phyloP scores from a whole-genome alignment of 2,329 filamentous ascomycete species.

The Monosporascus sp. region DNA sequence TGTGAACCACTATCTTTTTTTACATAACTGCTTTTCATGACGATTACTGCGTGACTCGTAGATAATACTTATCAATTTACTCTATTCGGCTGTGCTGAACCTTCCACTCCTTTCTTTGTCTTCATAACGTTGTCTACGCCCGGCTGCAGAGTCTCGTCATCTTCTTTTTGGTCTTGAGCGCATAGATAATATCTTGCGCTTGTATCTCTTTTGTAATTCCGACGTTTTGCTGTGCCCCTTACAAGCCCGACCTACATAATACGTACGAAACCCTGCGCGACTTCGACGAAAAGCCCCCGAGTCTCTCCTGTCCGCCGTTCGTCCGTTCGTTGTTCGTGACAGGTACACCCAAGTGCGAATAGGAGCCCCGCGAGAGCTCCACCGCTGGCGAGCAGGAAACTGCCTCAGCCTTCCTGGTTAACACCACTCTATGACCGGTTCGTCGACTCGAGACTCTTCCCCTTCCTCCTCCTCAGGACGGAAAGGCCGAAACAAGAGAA shows the following conservation, averaged over 20 bases:
- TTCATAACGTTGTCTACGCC: constrained; percentile 3
- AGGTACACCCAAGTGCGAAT: not conserved
- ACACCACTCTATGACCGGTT: constrained; percentile 31
- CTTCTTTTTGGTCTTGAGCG: not conserved
- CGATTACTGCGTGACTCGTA: too few relatives aligned
- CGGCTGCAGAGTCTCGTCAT: constrained; percentile 1
- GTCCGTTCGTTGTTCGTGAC: not conserved
- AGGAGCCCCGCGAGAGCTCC: constrained; percentile 18
- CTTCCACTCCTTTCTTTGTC: constrained; percentile 9
- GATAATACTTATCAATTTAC: not conserved
- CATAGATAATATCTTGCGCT: not conserved
- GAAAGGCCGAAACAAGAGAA: constrained; percentile 22
- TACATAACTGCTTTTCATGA: too few relatives aligned
- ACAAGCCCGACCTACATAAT: not conserved
- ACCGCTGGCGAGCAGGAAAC: constrained; percentile 30
- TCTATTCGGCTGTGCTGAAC: constrained; percentile 11
- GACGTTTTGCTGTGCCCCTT: not conserved
- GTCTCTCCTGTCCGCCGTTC: not conserved
- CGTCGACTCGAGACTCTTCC: constrained; percentile 27
- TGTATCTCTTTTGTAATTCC: not conserved
- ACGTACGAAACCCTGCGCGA: not conserved
- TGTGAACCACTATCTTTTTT: not conserved
- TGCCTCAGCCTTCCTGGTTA: constrained; percentile 23
- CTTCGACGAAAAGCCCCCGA: not conserved
- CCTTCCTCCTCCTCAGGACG: constrained; percentile 23